Evolutionary conservation across 176 grass and related monocot genomes (phyloP), one percentile per base, ranked within the genome.

Genomic region (Oryza glaberrima): DNA sequence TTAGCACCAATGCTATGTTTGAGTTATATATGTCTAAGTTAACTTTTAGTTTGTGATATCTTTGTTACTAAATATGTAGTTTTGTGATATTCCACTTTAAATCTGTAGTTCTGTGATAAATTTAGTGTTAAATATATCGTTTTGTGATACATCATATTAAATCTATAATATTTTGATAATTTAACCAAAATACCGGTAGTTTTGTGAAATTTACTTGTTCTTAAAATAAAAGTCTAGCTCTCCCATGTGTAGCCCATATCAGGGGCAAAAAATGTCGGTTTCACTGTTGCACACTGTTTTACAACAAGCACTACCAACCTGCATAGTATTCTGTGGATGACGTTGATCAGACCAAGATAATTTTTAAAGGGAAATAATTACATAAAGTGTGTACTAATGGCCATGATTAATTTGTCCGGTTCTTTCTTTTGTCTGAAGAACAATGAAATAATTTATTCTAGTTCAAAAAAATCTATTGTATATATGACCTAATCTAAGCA

Each of bases 181-280:
- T 32, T 32, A 32, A 32, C 30, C 2, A 32, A 32, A 32, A 32
- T 32, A 32, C 2, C 2, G 2, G 30, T 32, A 32, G 2, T 32
- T 32, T 32, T 3, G 2, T 32, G 30, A 32, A 32, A 32, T 32
- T 32, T 32, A 32, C 30, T 3, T 1, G 30, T 32, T 32, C 30
- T 36, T 20, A 20, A 58, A 58, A 58, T 58, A 58, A 9, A 20
- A 58, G 54, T 9, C 58, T 63, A 23, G n/a, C 52, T 83, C 36
- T 67, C 58, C 79, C 82, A 60, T 67, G 56, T 90, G 56, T 90
- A 90, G 83, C 72, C 78, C 83, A 82, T 86, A 86, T 67, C 78
- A 9, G 14, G 11, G 3, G 3, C 4, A 5, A 23, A 38, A 30
- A 60, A 49, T 30, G 11, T 46, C 73, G 73, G 20, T 83, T 82